A percentile compares a stretch with the other conserved stretches of the same genome.
These are phyloP conservation scores for Neonectria ditissima DNA, from an alignment of 2,329 filamentous ascomycete species.

Conservation along the genomic window DNA sequence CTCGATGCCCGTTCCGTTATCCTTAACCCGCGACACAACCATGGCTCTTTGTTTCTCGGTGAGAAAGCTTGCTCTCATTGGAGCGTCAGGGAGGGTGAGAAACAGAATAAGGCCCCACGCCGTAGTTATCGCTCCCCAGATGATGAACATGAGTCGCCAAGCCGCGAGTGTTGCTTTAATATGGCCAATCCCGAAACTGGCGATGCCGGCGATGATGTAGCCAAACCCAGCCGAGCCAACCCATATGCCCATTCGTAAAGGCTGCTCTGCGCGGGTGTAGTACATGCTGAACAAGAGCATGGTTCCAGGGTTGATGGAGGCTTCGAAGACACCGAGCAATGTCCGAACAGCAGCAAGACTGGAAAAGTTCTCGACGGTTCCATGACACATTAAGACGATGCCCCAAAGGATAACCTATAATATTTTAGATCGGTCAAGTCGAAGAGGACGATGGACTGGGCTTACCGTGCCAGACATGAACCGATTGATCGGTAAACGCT, in stretches of 20 bases:
- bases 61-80: conserved; percentile 63
- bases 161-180: conserved; percentile 24
- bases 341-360: conserved; percentile 26
- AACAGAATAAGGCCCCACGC: conserved; percentile 67
- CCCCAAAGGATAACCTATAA: conserved; percentile 28
- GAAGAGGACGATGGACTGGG: background rate
- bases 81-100: conserved; percentile 64
- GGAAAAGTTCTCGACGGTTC: conserved; percentile 18
- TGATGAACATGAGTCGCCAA: conserved; percentile 33
- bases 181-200: conserved; percentile 38
- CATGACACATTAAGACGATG: conserved; percentile 26
- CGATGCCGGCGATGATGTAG: conserved; percentile 36
- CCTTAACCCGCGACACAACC: conserved; percentile 60
- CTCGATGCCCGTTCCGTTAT: conserved; percentile 64
- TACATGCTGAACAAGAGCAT: conserved; percentile 40
- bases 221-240: conserved; percentile 32
- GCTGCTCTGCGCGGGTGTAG: conserved; percentile 34
- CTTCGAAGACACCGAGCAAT: conserved; percentile 30
- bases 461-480: conserved; percentile 33
- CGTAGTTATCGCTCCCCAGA: conserved; percentile 42
- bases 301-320: conserved; percentile 28
- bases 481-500: conserved; percentile 27
- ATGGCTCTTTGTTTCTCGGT: conserved; percentile 58
- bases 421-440: background rate
- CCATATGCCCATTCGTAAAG: conserved; percentile 37